Base-by-base conservation (phyloP, 805 yeast species). In the Hanseniaspora jakobsenii region DNA sequence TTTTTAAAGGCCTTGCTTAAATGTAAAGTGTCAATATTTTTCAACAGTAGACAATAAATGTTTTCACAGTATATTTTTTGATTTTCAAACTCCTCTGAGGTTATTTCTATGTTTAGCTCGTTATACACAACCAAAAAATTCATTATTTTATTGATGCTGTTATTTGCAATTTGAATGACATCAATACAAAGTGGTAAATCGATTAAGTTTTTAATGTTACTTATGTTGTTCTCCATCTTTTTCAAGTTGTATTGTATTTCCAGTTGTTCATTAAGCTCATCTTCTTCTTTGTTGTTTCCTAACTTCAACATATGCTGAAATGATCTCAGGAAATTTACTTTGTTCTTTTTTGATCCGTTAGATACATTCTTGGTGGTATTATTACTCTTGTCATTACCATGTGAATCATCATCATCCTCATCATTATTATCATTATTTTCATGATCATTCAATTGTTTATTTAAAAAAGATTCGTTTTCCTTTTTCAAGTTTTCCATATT, bases 221-320 rank as follows among this genome's bases (percentile, higher is more conserved):
- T 78, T 49, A 91, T 70, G 50, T 83, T 83, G 30, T 75, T 78
- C 22, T 77, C 75, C 54, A 89, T 67, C 24, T 87, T 76, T 49
- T 82, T 84, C 22, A 86, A 72, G 51, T 79, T 78, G 1, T 93
- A 94, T 40, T 85, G 87, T 49, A 83, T 68, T 52, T 81, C 86
- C 2, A 62, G 44, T 49, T 60, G 58, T 45, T 67, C 64, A 9
- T 57, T 40, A 13, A 53, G 58, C 17, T 47, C 47, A 13, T 51
- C 50, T 10, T 54, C 54, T 30, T 49, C 55, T 36, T 54, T 56
- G 48, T 58, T 55, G 42, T 52, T 48, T 43, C 55, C 60, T 49
- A 61, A 57, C 55, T 63, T 69, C 55, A 80, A 77, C 3, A 79
- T 77, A 52, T 75, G 79, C 10, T 75, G 71, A 58, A 80, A 80